phyloP scores from a whole-genome alignment of 768 basidiomycete species.

The Cyathus striatus region DNA sequence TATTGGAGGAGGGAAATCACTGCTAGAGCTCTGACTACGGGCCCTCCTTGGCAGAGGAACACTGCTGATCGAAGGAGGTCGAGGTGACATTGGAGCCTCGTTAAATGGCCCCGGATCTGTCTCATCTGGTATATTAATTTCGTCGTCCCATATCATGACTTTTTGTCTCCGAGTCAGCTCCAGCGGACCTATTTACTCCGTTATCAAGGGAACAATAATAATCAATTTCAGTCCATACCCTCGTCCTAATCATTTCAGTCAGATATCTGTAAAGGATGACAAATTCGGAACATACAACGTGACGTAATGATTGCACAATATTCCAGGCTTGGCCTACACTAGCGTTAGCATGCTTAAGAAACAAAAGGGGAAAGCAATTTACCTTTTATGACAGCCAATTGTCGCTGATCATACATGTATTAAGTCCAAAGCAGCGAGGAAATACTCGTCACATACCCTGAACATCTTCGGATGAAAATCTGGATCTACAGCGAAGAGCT shows the following conservation, averaged over 20 bases:
- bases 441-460: slow-evolving; percentile 38
- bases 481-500: slow-evolving; percentile 74
- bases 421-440: slow-evolving; percentile 1
- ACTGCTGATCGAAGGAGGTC: slow-evolving; percentile 49
- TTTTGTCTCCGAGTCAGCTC: slow-evolving; percentile 83
- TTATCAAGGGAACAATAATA: no score
- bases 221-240: slow-evolving; percentile 51
- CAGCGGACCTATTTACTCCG: slow-evolving; percentile 68
- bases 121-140: slow-evolving; percentile 68
- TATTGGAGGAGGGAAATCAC: slow-evolving; percentile 73
- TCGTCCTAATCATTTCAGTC: slow-evolving; percentile 51
- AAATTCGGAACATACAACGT: slow-evolving; percentile 41
- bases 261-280: no score
- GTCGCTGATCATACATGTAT: slow-evolving; percentile 42
- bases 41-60: slow-evolving; percentile 51
- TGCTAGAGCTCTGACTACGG: slow-evolving; percentile 57
- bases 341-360: neutral
- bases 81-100: slow-evolving; percentile 46
- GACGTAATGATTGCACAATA: slow-evolving; percentile 78
- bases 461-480: slow-evolving; percentile 93
- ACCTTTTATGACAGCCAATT: slow-evolving; percentile 89
- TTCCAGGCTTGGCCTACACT: slow-evolving; percentile 76
- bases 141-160: slow-evolving; percentile 83
- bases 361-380: neutral
- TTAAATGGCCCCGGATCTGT: slow-evolving; percentile 26